A percentile compares a stretch with the other conserved stretches of the same genome.
Conservation (phyloP, 306 rosid genomes). For the Fragaria iinumae region DNA sequence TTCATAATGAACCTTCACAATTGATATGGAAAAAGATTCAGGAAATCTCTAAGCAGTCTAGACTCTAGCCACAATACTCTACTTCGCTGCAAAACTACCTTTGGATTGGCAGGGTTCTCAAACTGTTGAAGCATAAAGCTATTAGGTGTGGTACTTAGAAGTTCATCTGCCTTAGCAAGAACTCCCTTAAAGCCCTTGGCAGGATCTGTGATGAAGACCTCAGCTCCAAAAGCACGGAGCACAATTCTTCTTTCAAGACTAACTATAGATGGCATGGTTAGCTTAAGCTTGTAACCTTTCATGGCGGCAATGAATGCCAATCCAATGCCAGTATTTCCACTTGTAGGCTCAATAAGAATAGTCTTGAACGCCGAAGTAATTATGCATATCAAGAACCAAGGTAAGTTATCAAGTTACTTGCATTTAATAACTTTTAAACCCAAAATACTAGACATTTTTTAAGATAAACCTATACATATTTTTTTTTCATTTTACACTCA, state of each 20-base stretch:
- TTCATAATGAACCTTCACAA: slow-evolving; percentile 67
- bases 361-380: slow-evolving; percentile 40
- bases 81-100: slow-evolving; percentile 28
- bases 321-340: slow-evolving; percentile 88
- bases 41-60: background rate
- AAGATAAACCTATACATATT: too few species aligned
- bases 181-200: slow-evolving; percentile 53
- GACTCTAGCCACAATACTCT: background rate
- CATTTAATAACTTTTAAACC: too few species aligned
- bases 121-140: slow-evolving; percentile 53
- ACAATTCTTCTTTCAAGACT: slow-evolving; percentile 72
- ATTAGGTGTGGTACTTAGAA: slow-evolving; percentile 47
- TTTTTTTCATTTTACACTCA: too few species aligned
- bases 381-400: slow-evolving; percentile 24
- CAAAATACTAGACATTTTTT: too few species aligned
- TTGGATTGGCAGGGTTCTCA: slow-evolving; percentile 70
- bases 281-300: slow-evolving; percentile 63
- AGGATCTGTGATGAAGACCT: slow-evolving; percentile 64
- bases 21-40: background rate
- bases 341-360: slow-evolving; percentile 67
- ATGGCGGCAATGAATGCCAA: slow-evolving; percentile 69
- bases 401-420: slow-evolving; percentile 12
- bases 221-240: slow-evolving; percentile 76
- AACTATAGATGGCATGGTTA: slow-evolving; percentile 53
- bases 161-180: slow-evolving; percentile 55